Evolutionary conservation across 106 monocot genomes (phyloP), one percentile per base, ranked within the genome.

Genomic region (Allium fistulosum): DNA sequence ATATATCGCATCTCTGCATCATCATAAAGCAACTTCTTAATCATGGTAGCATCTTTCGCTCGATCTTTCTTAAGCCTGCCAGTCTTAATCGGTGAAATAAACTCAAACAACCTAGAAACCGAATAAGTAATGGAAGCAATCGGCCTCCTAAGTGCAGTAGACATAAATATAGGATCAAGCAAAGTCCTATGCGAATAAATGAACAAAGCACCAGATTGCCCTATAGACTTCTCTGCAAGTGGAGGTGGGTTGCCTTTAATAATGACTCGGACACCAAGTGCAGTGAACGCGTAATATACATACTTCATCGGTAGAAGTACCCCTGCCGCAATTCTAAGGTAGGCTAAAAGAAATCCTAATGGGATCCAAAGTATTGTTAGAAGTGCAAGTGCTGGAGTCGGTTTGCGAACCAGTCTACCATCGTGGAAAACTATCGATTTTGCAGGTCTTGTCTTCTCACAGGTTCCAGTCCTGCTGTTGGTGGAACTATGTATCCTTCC

Each of bases 391-490:
- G 86, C 28, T 4, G 86, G 81, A 0, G 81, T 86, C 10, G 80
- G 83, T 17, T 72, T 69, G 51, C 72, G 81, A 10, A 80, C 86
- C 0, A 90, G 75, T 0, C 90, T 82, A 16, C 90, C 85, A 60
- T 90, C 85, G 65, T 90, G 90, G 80, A 90, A 86, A 46, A 90
- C 51, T 48, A 90, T 68, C 17, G 77, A 80, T 18, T 80, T 82
- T 1, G 82, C n/a, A 86, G 75, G 55, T 83, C 53, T 14, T 80
- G 74, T 7, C 71, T 18, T 53, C 57, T 53, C 17, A 82, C 77
- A 0, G 85, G 62, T 13, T 76, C 67, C 12, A 68, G 52, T 27
- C 51, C 37, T 3, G 69, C 69, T 9, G 51, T 68, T 3, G 22
- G 46, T 0, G 79, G 82, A 13, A 86, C 79, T 13, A 86, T 26